Evolutionary conservation across 1,284 basidiomycete species (phyloP), one percentile per base, ranked within the genome.

Genomic region (Rhodotorula sp.): DNA sequence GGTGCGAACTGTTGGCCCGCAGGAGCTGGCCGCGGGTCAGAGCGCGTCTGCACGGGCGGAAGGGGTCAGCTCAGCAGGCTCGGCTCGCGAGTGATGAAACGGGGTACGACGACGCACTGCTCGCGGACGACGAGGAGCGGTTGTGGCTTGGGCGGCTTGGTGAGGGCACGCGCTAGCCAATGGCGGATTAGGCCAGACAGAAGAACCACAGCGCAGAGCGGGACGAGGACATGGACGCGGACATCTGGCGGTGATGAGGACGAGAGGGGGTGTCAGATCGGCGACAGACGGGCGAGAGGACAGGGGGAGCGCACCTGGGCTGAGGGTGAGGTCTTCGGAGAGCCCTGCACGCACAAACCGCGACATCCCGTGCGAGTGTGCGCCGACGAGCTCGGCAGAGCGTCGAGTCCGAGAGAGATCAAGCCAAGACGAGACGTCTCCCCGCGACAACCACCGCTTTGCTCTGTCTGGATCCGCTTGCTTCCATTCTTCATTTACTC

Each of bases 171-270:
- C 22, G 95, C 90, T 46, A 99, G 90, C 83, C 98, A 97, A 82
- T 98, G 94, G 74, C 97, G 85, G 41, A 99, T 84, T 62, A 99
- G 86, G 41, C 97, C 97, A 62, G 98, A 95, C 53, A 99, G 85
- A 75, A 99, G 92, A 94, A 99, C 98, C 82, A 99, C 94, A 75
- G 97, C 84, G 58, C 94, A 96, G 82, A 99, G 97, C 69, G 97
- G 97, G 81, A 99, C 91, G 70, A 99, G 84, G 60, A 83, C 94
- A 91, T 91, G 93, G 81, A 92, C 90, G 71, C 94, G 88, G 81
- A 97, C 96, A 82, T 66, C 75, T 75, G 71, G 22, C 15, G 37
- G 59, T 27, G 22, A 34, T n/a, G 27, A 61, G 32, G 60, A 48
- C 46, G 29, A 17, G 34, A 5, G 15, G 60, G 27, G 21, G 56